phyloP scores from a whole-genome alignment of 257 asterid species.

The Ophiorrhiza pumila region DNA sequence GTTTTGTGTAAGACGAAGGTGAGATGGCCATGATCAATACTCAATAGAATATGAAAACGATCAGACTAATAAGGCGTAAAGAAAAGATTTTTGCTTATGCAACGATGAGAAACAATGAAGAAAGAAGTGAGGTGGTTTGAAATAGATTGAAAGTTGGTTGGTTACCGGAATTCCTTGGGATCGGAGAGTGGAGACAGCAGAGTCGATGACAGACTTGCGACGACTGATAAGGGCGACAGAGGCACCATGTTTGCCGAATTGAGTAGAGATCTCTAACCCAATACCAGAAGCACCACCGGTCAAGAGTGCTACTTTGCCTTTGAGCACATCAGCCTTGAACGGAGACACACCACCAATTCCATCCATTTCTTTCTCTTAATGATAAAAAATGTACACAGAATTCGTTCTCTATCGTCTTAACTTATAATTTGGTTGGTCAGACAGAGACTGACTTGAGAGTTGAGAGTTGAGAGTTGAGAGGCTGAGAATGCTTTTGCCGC shows the following conservation, averaged over 20 bases:
- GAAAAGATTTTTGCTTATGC: no score
- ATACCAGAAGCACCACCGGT: conserved; percentile 96
- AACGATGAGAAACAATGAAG: no score
- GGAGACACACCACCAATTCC: conserved; percentile 55
- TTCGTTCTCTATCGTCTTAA: no score
- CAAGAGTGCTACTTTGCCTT: conserved; percentile 73
- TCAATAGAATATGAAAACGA: no score
- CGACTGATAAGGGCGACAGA: conserved; percentile 91
- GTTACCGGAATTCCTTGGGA: conserved; percentile 66
- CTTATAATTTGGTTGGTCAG: no score
- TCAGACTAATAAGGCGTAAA: no score
- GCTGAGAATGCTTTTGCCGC: no score
- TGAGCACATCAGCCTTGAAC: conserved; percentile 57
- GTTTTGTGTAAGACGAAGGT: background rate
- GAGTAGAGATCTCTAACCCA: conserved; percentile 71
- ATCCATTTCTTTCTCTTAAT: conserved; percentile 66
- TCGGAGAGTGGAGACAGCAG: conserved; percentile 65
- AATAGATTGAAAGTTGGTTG: no score
- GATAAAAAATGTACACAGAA: no score
- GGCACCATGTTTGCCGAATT: conserved; percentile 90
- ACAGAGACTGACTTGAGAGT: no score
- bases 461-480: no score
- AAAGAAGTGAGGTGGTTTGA: no score
- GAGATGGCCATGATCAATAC: background rate
- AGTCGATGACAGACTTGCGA: conserved; percentile 60